Evolutionary conservation across 2,329 filamentous ascomycete species (phyloP), one percentile per base, ranked within the genome.

Genomic region (Blumeriella jaapii): DNA sequence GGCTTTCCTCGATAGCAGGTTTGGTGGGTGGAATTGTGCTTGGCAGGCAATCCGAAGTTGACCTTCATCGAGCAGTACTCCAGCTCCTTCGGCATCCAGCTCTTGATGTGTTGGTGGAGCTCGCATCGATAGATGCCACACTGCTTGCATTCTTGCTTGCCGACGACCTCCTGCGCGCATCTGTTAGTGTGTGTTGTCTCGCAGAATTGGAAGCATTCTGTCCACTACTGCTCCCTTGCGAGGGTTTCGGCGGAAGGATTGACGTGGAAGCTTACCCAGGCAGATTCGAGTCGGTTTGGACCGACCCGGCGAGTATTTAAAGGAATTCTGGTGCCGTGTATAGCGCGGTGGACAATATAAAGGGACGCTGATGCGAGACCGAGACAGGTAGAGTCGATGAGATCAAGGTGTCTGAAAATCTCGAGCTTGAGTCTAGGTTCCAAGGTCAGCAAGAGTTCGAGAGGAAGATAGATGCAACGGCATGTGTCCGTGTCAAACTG

Each of bases 281-380:
- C 72, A 64, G 69, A 74, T 51, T 78, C 74, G 51, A 74, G 63
- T 44, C 72, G 66, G 55, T 78, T 78, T 36, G 74, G 74, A 0
- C 74, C 74, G 5, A 62, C 54, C 29, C 74, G 72, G 10, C 72
- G 65, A 29, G 65, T 64, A 12, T 66, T 67, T 11, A 78, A 63
- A 7, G 70, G 60, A n/a, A 78, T 66, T 6, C 55, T 60, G 34
- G 68, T 69, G 16, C 45, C 45, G 53, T 74, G 65, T 55, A 74
- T 61, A 36, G 63, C 64, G 16, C 64, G 62, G 55, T 74, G 71
- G 47, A 78, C 70, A 20, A 61, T 57, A 54, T 78, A 78, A 45
- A 75, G 65, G 51, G 68, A 63, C 27, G 61, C 62, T 59, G 65
- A 71, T 23, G 71, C 67, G 34, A 78, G 63, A 10, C 71, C 74